Base-by-base conservation (phyloP, 805 yeast genomes). In the Vanderwaltozyma tropicalis region DNA sequence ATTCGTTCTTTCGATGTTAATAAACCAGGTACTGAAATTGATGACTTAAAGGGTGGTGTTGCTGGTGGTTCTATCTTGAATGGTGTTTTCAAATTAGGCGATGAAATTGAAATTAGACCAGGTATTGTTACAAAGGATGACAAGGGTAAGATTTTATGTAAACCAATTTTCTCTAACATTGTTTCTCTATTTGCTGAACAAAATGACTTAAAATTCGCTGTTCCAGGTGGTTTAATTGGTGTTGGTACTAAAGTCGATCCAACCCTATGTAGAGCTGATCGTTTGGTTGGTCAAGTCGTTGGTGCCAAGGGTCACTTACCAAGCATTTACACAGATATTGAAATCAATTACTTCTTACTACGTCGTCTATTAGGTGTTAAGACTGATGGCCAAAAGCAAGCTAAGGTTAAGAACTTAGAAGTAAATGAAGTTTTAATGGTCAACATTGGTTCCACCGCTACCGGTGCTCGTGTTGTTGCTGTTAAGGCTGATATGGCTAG, bases 401-500 rank as follows among this genome's bases (percentile, higher is more conserved):
- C 96, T 42, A 88, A 86, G 72, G 97, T 92, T 46, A 80, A 94
- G 66, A 92, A 89, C 64, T 77, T 92, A 58, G 89, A 86, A 55
- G 78, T 78, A 51, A 89, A 89, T 55, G 99, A 92, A 66, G 95
- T 92, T 49, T 75, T 92, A 61, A 94, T 92, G 98, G 98, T 92
- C 37, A 92, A 94, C 65, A 94, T 92, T 55, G 99, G 99, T 47
- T 92, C 98, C 20, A 92, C 97, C 35, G 96, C 99, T 39, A 86
- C 97, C 24, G 99, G 99, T 68, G 98, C 98, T 40, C 83, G 96
- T 66, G 98, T 92, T 49, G 81, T 87, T 50, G 95, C 95, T 35
- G 97, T 92, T 39, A 84, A 86, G 66, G 97, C 97, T 44, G 99
- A 92, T 75, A 86, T 94, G 96, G 98, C 98, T 32, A 85, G 96